Percentiles rank a stretch among this genome's conserved stretches.
Evolutionary conservation across 2,329 filamentous ascomycete genomes (phyloP).

Genomic region (Dryadomyces quercivorus): DNA sequence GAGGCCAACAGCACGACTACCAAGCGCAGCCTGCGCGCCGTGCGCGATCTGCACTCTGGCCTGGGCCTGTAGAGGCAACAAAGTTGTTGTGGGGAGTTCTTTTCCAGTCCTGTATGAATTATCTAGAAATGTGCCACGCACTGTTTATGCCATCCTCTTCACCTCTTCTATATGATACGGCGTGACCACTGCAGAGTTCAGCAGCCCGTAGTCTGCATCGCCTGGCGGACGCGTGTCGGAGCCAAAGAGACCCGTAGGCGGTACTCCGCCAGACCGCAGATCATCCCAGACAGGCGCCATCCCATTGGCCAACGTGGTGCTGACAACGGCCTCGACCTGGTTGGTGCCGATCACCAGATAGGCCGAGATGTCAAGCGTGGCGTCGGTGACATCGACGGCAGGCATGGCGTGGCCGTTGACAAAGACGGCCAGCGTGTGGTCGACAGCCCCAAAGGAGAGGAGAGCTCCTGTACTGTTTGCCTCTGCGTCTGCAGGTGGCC

Average conservation of each 20-base stretch:
- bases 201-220: slow-evolving; percentile 1
- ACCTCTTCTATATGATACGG: background rate
- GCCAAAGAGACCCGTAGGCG: background rate
- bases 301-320: slow-evolving; percentile 5
- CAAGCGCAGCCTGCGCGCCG: too few relatives aligned
- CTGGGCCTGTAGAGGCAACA: too few relatives aligned
- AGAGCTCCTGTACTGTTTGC: background rate
- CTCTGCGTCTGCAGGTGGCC: background rate
- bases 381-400: slow-evolving; percentile 4
- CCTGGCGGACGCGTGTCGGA: slow-evolving; percentile 2
- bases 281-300: slow-evolving; percentile 4
- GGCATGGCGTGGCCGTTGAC: slow-evolving; percentile 5
- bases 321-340: slow-evolving; percentile 1
- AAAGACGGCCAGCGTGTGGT: slow-evolving; percentile 2
- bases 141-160: too few relatives aligned
- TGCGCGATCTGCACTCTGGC: too few relatives aligned
- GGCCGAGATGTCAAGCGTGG: slow-evolving; percentile 1
- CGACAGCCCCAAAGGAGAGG: slow-evolving; percentile 5
- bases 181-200: background rate
- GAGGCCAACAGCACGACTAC: too few relatives aligned
- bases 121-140: too few relatives aligned
- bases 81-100: too few relatives aligned
- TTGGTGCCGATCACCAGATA: slow-evolving; percentile 3
- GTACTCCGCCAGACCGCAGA: background rate
- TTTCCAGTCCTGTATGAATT: too few relatives aligned